Evolutionary conservation across 352 stramenopile genomes (phyloP), one percentile per base, ranked within the genome.

Genomic region (Pythium sukuiense): DNA sequence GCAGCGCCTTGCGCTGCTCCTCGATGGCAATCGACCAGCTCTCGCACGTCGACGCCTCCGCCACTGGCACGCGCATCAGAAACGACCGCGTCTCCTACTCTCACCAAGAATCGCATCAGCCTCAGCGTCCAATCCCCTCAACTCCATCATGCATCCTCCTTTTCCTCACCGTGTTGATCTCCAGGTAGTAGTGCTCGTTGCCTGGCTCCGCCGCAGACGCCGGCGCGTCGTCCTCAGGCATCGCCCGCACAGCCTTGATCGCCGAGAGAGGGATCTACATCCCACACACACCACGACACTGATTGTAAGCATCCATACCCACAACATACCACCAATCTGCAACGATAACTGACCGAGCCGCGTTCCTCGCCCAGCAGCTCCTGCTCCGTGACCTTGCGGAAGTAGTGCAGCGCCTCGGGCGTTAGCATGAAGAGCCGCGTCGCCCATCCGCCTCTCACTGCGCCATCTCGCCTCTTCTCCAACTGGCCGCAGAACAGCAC

Each of bases 11-110:
- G 70, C 86, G 84, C 70, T 94, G 86, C 67, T 92, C 81, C 59
- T 92, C 83, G 61, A 94, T 89, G 32, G 81, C 82, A 55, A 91
- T 90, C 9, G 85, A 91, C 86, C 86, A 94, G 75, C 81, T 91
- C 66, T 92, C 83, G 54, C 84, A 92, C 55, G 86, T 90, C 55
- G 83, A 90, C n/a, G 82, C 81, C 63, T 92, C 80, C 8, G 69
- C 74, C 62, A 90, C 72, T 0, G 79, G 65, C 35, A 80, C 76
- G 52, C 86, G 83, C 86, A 94, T 94, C 35, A 94, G 72, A 55
- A 90, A 89, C n/a, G 78, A 74, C 0, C 83, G 79, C n/a, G 82
- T 76, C 13, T 92, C 80, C 80, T 90, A 29, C 14, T 18, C 43
- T n/a, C 33, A 6, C 35, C 57, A 8, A 58, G 2, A 45, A 45